phyloP scores from a whole-genome alignment of 2,329 filamentous ascomycete genomes.

The Trichoderma pleuroti region DNA sequence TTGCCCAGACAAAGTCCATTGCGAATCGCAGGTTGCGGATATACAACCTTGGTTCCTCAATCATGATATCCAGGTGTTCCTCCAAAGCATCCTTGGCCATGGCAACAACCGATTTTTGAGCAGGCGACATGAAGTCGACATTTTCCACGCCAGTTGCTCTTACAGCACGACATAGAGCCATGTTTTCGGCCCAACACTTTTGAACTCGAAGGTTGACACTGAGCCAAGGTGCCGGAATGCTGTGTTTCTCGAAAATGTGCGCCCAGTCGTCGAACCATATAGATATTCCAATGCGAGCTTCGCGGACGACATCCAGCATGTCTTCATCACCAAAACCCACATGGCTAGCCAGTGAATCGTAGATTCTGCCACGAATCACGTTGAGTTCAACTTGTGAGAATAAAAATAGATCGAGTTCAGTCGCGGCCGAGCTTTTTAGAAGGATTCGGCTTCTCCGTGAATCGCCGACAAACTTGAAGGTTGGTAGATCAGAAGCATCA shows the following conservation, averaged over 20 bases:
- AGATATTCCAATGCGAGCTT: slow-evolving; percentile 45
- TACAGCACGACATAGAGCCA: slow-evolving; percentile 49
- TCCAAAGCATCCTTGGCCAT: slow-evolving; percentile 49
- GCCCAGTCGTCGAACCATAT: slow-evolving; percentile 45
- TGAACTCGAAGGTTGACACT: slow-evolving; percentile 48
- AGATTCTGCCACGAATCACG: slow-evolving; percentile 33
- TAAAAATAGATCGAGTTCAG: slow-evolving; percentile 47
- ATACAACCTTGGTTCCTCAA: slow-evolving; percentile 44
- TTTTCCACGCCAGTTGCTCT: slow-evolving; percentile 34
- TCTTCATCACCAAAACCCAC: slow-evolving; percentile 32
- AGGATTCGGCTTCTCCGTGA: slow-evolving; percentile 45
- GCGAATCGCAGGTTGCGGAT: slow-evolving; percentile 50
- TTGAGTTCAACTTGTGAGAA: slow-evolving; percentile 49
- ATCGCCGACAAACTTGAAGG: slow-evolving; percentile 38
- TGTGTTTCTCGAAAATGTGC: slow-evolving; percentile 26
- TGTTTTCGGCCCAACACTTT: slow-evolving; percentile 51
- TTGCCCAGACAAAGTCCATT: slow-evolving; percentile 58
- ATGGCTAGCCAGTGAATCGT: slow-evolving; percentile 31
- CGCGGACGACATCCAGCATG: slow-evolving; percentile 39
- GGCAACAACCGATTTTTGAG: slow-evolving; percentile 45
- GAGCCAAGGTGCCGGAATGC: slow-evolving; percentile 30
- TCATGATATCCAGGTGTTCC: slow-evolving; percentile 48
- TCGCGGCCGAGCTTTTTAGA: slow-evolving; percentile 41
- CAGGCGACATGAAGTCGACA: slow-evolving; percentile 43
- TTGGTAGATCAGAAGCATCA: slow-evolving; percentile 32